Evolutionary conservation across 495 filamentous ascomycete species (phyloP), one percentile per base, ranked within the genome.

Genomic region (Talaromyces ruber): DNA sequence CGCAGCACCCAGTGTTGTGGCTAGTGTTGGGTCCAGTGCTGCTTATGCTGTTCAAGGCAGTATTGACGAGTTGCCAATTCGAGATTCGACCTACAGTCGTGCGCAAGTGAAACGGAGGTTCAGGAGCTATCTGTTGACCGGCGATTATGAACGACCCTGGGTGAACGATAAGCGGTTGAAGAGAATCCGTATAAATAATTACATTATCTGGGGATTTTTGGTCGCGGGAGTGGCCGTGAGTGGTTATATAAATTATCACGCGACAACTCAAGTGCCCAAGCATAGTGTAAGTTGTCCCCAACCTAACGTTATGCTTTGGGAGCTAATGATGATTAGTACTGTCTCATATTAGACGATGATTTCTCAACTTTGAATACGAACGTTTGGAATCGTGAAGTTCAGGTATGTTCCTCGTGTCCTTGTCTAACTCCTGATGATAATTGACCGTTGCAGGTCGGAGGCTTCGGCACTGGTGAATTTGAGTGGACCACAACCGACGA

Each of bases 381-480:
- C 12, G 72, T 92, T 4, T 95, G 91, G 91, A 83, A 83, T 28
- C 85, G 87, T 67, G 90, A 94, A 72, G 84, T 88, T 9, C 64
- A 66, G 64, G 58, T 66, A 28, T 61, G 51, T 58, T 12, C 18
- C 43, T 26, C 16, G 22, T 22, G 6, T 60, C 25, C 18, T 22
- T 51, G 26, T 26, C 12, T 47, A n/a, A 2, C 28, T 7, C 43
- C 22, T 7, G 6, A 51, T 37, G 18, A 60, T 47, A 60, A 30
- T 28, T 34, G 24, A 52, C 22, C 53, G 22, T 52, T 62, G 37
- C 39, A 93, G 67, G 79, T 92, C 58, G 89, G 90, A 51, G 88
- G 90, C n/a, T 93, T 84, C 77, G 91, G 90, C 58, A 94, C 92
- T 68, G 89, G 89, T 29, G 82, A 92, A 70, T 95, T 95, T 67